A percentile compares a stretch with the other conserved stretches of the same genome.
phyloP scores from a whole-genome alignment of 768 basidiomycete genomes.

The Boletus rubropictus region DNA sequence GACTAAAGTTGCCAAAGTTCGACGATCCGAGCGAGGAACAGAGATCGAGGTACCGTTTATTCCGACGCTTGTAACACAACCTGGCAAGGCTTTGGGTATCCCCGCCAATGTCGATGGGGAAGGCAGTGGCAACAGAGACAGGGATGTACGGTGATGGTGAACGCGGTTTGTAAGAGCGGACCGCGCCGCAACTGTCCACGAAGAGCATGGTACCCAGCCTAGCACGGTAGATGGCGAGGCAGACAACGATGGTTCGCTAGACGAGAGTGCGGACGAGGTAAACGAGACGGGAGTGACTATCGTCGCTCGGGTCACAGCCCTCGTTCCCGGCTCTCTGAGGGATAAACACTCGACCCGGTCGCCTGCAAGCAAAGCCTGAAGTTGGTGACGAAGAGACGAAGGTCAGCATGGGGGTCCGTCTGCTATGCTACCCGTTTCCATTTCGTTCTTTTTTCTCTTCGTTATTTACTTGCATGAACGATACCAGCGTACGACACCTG shows the following conservation, averaged over 20 bases:
- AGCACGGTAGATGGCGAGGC: neutral
- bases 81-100: conserved; percentile 28
- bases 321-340: conserved; percentile 15
- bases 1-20: no score
- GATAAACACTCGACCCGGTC: conserved; percentile 15
- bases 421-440: neutral
- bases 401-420: neutral
- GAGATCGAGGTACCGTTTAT: conserved; percentile 47
- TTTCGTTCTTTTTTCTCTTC: neutral
- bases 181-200: neutral
- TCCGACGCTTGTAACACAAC: conserved; percentile 44
- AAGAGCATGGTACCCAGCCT: neutral
- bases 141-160: conserved; percentile 11
- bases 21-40: no score
- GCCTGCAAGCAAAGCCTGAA: conserved; percentile 7
- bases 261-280: conserved; percentile 1
- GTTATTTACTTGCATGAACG: neutral
- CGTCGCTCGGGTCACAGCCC: conserved; percentile 10
- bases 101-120: conserved; percentile 26
- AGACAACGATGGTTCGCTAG: conserved; percentile 17
- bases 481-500: neutral
- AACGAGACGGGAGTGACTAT: conserved; percentile 19
- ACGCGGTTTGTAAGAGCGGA: neutral
- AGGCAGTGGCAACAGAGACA: conserved; percentile 14
- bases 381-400: neutral